Percentiles rank a stretch among this genome's conserved stretches.
phyloP scores from a whole-genome alignment of 2,329 filamentous ascomycete genomes.

The Microdochium trichocladiopsis region DNA sequence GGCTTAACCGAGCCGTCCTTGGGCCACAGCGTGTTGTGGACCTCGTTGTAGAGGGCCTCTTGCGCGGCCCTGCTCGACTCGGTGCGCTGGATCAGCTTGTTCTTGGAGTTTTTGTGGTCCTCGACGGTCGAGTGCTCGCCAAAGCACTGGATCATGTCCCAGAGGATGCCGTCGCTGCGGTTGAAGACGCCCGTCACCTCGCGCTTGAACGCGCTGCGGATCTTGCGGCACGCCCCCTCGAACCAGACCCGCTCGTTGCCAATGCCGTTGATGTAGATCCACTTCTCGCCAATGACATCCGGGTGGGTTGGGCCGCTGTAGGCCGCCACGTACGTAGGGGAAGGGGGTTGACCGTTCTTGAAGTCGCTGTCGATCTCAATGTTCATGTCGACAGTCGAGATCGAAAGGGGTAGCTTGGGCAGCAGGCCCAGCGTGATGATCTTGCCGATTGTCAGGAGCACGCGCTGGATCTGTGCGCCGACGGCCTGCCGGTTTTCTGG shows the following conservation, averaged over 20 bases:
- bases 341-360: background rate
- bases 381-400: background rate
- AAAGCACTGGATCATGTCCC: conserved; percentile 5
- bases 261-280: background rate
- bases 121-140: conserved; percentile 3
- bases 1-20: background rate
- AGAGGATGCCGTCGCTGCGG: conserved; percentile 8
- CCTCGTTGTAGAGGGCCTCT: background rate
- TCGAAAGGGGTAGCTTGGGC: background rate
- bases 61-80: background rate
- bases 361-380: background rate
- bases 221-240: background rate
- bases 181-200: conserved; percentile 7
- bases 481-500: background rate
- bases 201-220: conserved; percentile 2
- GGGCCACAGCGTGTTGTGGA: background rate
- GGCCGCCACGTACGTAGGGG: background rate
- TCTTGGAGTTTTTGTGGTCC: background rate
- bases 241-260: background rate
- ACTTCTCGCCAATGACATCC: background rate
- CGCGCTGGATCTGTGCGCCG: background rate
- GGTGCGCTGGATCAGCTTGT: conserved; percentile 4
- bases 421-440: background rate
- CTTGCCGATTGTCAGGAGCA: background rate
- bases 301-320: no score